phyloP scores from a whole-genome alignment of 2,329 filamentous ascomycete genomes.

The Clarireedia paspali region DNA sequence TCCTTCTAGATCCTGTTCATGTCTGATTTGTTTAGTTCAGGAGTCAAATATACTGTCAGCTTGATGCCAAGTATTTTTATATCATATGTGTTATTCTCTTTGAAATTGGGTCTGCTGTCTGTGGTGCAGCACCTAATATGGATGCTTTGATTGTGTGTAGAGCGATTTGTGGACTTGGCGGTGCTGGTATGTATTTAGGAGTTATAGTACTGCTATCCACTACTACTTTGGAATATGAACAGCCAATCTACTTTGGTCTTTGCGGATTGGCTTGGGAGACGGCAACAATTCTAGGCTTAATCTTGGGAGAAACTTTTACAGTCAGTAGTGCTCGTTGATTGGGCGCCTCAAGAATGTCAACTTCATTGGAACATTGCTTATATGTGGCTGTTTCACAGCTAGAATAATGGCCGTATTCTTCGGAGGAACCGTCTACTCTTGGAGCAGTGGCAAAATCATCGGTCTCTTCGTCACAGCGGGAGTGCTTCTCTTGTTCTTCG shows the following conservation, averaged over 20 bases:
- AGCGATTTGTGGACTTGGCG: constrained; percentile 31
- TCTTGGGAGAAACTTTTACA: not conserved
- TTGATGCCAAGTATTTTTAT: constrained; percentile 20
- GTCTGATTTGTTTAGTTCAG: constrained; percentile 4
- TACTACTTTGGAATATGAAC: constrained; percentile 29
- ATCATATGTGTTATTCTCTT: constrained; percentile 14
- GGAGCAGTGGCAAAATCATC: constrained; percentile 12
- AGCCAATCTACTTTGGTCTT: constrained; percentile 23
- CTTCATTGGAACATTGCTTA: constrained; percentile 24
- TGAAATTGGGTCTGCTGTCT: constrained; percentile 23
- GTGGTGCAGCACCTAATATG: constrained; percentile 26
- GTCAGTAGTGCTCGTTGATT: not conserved
- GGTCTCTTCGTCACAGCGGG: constrained; percentile 35
- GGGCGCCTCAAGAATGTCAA: constrained; percentile 23
- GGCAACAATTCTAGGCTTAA: not conserved
- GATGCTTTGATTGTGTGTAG: constrained; percentile 38
- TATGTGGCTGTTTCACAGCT: constrained; percentile 11
- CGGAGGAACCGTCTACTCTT: not conserved
- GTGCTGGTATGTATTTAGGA: constrained; percentile 35
- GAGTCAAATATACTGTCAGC: constrained; percentile 19
- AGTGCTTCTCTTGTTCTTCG: constrained; percentile 21
- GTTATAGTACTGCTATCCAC: constrained; percentile 38
- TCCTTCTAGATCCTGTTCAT: not conserved
- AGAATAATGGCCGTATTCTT: not conserved
- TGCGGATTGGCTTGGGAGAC: not conserved